Conservation (phyloP, 306 rosid species). For the Cicer judaicum region DNA sequence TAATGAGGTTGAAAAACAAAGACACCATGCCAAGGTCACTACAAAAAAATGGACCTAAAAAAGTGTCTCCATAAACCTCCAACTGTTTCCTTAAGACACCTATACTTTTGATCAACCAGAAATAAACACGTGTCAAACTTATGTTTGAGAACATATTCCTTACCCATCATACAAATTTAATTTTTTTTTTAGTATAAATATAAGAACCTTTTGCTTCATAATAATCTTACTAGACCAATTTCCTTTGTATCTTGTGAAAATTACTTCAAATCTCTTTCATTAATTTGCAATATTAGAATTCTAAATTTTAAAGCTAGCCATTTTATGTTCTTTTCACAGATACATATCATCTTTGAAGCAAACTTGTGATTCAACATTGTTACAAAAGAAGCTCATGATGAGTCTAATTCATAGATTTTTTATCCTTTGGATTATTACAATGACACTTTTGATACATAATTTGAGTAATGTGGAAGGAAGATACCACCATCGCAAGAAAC, state of each 20-base stretch:
- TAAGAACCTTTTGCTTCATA: constrained; percentile 40
- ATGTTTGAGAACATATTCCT: constrained; percentile 38
- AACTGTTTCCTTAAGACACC: constrained; percentile 37
- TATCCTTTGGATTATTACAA: constrained; percentile 43
- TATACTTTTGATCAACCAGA: constrained; percentile 40
- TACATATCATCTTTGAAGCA: constrained; percentile 28
- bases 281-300: constrained; percentile 5
- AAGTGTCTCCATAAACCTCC: constrained; percentile 43
- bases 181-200: constrained; percentile 50
- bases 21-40: constrained; percentile 36
- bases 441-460: constrained; percentile 41
- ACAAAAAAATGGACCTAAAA: constrained; percentile 43
- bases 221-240: constrained; percentile 42
- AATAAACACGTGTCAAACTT: constrained; percentile 54
- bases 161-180: background rate
- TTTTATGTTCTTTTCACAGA: constrained; percentile 43
- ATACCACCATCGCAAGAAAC: constrained; percentile 65
- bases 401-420: constrained; percentile 43
- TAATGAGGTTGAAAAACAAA: constrained; percentile 39
- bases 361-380: constrained; percentile 42
- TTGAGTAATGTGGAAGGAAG: constrained; percentile 77
- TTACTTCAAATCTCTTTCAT: constrained; percentile 14
- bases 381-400: constrained; percentile 43
- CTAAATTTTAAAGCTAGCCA: constrained; percentile 18
- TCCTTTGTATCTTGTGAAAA: constrained; percentile 32